Evolutionary conservation across 176 grass and related monocot genomes (phyloP), one percentile per base, ranked within the genome.

Genomic region (Hordeum marinum): DNA sequence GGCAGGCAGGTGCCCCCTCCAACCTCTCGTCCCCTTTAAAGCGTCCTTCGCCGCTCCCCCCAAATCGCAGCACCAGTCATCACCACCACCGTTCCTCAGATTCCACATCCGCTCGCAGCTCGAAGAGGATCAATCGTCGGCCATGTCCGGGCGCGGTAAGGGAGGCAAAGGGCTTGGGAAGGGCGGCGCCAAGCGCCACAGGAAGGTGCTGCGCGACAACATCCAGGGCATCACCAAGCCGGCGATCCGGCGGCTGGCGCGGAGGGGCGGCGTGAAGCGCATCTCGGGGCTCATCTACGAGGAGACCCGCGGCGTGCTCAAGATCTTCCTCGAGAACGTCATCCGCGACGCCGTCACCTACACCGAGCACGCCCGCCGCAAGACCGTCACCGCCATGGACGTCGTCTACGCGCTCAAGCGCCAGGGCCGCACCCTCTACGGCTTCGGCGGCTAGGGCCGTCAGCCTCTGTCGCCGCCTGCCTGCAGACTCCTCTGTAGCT

Each of bases 251-350:
- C 48, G 80, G 3, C 50, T 90, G 12, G 80, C 85, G 1, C 59
- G 89, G 27, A 45, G 88, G 36, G 95, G 93, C 3, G 89, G 93
- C 52, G 93, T 98, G 21, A 98, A 98, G 91, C 91, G 91, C 86
- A 98, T 98, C 80, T 90, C 82, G 1, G 87, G 95, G 11, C 88
- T 98, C 42, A 98, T 95, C 85, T 98, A 98, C 57, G 95, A 97
- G 90, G 92, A 97, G 92, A 97, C 92, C n/a, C 84, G 92, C 24
- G 86, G 92, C 31, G 92, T 97, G 6, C 94, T 97, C 84, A 97
- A 97, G 95, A 93, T 98, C 87, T 98, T 98, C 72, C 91, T 95
- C 15, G 91, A 98, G 93, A 98, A 98, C 48, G 83, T 98, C 63
- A 98, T 98, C 82, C 88, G 93, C 50, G 95, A 98, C 35, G 91